Evolutionary conservation across 2,329 filamentous ascomycete species (phyloP).

Genomic region (Botrytis fragariae): DNA sequence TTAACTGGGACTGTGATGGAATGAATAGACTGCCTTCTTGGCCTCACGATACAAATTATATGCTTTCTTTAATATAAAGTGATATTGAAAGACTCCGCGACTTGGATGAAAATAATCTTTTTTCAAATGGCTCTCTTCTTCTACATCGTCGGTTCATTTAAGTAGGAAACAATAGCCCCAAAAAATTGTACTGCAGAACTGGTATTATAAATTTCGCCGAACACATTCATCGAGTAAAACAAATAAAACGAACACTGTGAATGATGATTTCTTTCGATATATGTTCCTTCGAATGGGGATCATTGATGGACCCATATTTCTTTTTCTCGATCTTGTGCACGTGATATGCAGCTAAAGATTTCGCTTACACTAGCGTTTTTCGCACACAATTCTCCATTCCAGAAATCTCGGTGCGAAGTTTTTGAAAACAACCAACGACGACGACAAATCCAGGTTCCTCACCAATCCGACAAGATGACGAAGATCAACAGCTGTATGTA

Average conservation of each 20-base stretch:
- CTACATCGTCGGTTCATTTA: too few relatives aligned
- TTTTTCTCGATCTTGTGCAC: too few relatives aligned
- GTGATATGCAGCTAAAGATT: background rate
- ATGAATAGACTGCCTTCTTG: background rate
- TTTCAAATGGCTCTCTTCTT: background rate
- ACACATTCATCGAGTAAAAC: background rate
- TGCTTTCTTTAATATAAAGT: background rate
- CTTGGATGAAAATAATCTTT: background rate
- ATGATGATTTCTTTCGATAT: background rate
- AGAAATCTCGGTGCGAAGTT: background rate
- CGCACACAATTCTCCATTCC: slow-evolving; percentile 16
- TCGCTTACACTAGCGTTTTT: slow-evolving; percentile 18
- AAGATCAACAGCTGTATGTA: slow-evolving; percentile 63
- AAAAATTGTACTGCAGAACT: too few relatives aligned
- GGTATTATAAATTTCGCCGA: too few relatives aligned
- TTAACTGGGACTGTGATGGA: too few relatives aligned
- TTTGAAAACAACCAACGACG: slow-evolving; percentile 19
- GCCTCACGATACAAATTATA: background rate
- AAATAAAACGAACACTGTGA: too few relatives aligned
- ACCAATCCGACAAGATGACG: slow-evolving; percentile 57
- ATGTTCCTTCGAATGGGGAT: too few relatives aligned
- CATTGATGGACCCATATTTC: too few relatives aligned
- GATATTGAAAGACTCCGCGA: background rate
- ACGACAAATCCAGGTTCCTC: slow-evolving; percentile 19
- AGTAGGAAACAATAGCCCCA: too few relatives aligned